Base-by-base conservation (phyloP, 768 basidiomycete species). In the Steccherinum ochraceum region DNA sequence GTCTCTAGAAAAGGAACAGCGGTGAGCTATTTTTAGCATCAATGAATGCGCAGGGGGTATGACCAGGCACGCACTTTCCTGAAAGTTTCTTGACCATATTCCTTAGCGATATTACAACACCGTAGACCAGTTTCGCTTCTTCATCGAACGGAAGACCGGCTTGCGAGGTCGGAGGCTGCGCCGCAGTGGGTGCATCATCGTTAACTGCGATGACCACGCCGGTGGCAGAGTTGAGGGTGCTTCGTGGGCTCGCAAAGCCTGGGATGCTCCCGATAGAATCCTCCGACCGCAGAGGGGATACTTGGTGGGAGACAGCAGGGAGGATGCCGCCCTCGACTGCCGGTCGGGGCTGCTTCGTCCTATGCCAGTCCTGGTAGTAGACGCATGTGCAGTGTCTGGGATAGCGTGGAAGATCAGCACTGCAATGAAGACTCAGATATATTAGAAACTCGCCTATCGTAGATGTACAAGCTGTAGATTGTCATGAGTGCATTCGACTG, bases 1-100 rank as follows among this genome's bases (percentile, higher is more conserved):
- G 60, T 95, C 89, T 67, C 94, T 92, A 65, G n/a, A n/a, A n/a
- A n/a, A n/a, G n/a, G n/a, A n/a, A n/a, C n/a, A n/a, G 26, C 47
- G 13, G 47, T 25, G 40, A 30, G n/a, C n/a, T n/a, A n/a, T n/a
- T n/a, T n/a, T n/a, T n/a, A n/a, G n/a, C n/a, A n/a, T n/a, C n/a
- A n/a, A n/a, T n/a, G n/a, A n/a, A n/a, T n/a, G n/a, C n/a, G n/a
- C n/a, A n/a, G n/a, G n/a, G n/a, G n/a, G n/a, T 13, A 24, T 16
- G 27, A 53, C 16, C 41, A 16, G 12, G 23, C 26, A 59, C 72
- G 39, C 56, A 93, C 95, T 84, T 78, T 58, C 87, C 84, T 12
- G 94, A 89, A 10, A 99, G 68, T 67, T 96, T 98, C 74, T 84
- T 95, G 63, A 95, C 74, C 93, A 98, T 95, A 67, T 92, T 93